Evolutionary conservation across 352 stramenopile genomes (phyloP), one percentile per base, ranked within the genome.

Genomic region (Phytophthora sp.): DNA sequence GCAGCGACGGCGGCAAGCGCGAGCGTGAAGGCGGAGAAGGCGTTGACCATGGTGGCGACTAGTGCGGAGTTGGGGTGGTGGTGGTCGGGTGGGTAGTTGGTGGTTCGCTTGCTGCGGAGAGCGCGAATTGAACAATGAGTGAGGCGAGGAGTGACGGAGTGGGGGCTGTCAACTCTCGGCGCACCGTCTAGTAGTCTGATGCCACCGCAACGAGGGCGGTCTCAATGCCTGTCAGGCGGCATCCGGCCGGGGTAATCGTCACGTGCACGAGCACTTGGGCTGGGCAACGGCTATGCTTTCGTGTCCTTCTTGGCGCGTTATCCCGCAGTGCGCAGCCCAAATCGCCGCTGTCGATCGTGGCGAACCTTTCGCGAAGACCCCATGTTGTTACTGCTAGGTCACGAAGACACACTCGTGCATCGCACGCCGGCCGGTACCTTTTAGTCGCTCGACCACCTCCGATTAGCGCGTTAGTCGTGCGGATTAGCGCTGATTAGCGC

Each of bases 111-210:
- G 46, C 5, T 23, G 49, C 18, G 39, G 57, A 55, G 32, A 55
- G 42, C 34, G 49, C 32, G 20, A 61, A 54, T 60, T 54, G 50
- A 51, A 50, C 17, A 54, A 49, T 59, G 48, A 59, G 21, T 45
- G 18, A 2, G 32, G 30, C 28, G 53, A 15, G 17, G 35, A 18
- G 35, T 18, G 35, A 5, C 17, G 35, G 13, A 42, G 11, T 39
- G 35, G 23, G 6, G 30, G 6, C 8, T 37, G 41, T 23, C 54
- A 12, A 13, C 13, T 32, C 23, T n/a, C n/a, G n/a, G n/a, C n/a
- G n/a, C n/a, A n/a, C n/a, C n/a, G n/a, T n/a, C n/a, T n/a, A n/a
- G n/a, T n/a, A n/a, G n/a, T n/a, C n/a, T n/a, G 13, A 15, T 12
- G 7, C 5, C 20, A 43, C 52, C 13, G 35, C 54, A 62, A 62